These are phyloP conservation scores for Erodium chrysanthum DNA, from an alignment of 441 rosid species.

Conservation along the genomic window DNA sequence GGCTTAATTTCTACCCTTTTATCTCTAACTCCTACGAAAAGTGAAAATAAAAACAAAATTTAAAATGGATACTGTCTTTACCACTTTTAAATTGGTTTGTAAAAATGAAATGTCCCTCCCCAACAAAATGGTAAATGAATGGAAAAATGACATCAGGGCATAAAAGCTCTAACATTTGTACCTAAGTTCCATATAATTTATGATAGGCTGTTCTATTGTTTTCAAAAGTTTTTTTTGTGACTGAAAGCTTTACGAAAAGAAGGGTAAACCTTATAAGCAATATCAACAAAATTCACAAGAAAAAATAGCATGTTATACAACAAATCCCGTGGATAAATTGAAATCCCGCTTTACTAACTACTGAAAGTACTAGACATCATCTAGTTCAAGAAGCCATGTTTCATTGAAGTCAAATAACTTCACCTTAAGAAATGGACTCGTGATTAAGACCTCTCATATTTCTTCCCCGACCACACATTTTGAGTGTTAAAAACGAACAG, in stretches of 20 bases:
- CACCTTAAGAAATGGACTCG: neutral
- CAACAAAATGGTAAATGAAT: neutral
- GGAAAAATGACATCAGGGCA: no score
- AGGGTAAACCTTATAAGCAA: no score
- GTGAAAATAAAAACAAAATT: neutral
- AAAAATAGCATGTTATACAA: neutral
- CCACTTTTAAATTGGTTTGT: neutral
- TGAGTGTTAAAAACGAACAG: neutral
- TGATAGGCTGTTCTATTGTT: no score
- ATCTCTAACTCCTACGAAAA: conserved; percentile 1
- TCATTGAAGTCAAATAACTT: neutral
- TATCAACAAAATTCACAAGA: no score
- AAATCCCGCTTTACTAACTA: neutral
- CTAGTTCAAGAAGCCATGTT: neutral
- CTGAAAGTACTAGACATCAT: neutral
- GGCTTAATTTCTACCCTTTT: conserved; percentile 3
- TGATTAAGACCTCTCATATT: neutral
- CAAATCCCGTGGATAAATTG: neutral
- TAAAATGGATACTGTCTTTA: neutral
- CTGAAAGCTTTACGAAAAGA: no score
- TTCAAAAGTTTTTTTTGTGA: no score
- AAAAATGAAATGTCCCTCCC: neutral
- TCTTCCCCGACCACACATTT: neutral
- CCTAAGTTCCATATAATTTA: no score
- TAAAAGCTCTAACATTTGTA: no score